Conservation (phyloP, 306 rosid species). For the Pueraria montana region DNA sequence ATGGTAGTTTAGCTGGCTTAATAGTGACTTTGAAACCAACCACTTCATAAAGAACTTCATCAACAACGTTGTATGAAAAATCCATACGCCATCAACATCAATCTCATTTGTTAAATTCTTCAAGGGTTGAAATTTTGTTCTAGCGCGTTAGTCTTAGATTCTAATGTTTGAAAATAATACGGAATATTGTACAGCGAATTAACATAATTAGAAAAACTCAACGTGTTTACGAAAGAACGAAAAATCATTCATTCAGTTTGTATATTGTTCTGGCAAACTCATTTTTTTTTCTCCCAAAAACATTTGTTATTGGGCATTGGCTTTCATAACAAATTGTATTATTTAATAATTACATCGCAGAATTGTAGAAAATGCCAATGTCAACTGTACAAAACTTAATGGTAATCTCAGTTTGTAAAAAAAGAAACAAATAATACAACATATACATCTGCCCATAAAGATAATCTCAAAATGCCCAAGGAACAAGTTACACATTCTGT, state of each 20-base stretch:
- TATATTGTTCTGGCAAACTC: no score
- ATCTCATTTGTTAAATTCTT: background rate
- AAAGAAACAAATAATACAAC: slow-evolving; percentile 40
- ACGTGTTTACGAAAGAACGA: background rate
- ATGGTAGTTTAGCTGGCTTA: background rate
- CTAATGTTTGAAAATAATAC: background rate
- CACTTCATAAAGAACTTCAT: background rate
- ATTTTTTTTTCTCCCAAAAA: background rate
- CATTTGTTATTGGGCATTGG: slow-evolving; percentile 18
- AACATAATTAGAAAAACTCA: background rate
- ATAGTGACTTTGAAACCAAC: background rate
- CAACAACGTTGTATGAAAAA: slow-evolving; percentile 2
- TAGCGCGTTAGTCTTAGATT: background rate
- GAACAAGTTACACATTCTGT: slow-evolving; percentile 56
- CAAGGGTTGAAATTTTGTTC: background rate
- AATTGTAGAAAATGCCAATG: slow-evolving; percentile 18
- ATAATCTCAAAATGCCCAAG: slow-evolving; percentile 29
- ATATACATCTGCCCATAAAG: slow-evolving; percentile 27
- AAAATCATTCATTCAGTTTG: no score
- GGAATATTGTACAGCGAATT: background rate
- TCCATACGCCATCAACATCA: background rate
- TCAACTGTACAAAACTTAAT: slow-evolving; percentile 41
- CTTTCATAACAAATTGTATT: background rate
- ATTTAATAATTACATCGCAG: slow-evolving; percentile 33
- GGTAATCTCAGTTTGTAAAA: background rate